phyloP scores from a whole-genome alignment of 106 monocot genomes.

The Phalaenopsis aphrodite region DNA sequence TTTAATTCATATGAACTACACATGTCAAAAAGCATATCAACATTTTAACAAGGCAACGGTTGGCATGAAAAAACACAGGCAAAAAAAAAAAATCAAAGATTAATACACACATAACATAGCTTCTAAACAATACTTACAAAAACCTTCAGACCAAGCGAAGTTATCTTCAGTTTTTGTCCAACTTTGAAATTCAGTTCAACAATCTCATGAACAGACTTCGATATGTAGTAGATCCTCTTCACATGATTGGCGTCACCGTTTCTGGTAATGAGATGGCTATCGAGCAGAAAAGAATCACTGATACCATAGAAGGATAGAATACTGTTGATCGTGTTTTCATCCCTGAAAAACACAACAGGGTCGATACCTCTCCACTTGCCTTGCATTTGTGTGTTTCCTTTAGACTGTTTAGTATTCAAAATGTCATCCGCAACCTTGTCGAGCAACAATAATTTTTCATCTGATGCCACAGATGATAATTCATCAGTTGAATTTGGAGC shows the following conservation, averaged over 20 bases:
- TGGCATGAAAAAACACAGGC: background rate
- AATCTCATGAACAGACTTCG: conserved; percentile 64
- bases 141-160: conserved; percentile 90
- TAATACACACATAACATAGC: background rate
- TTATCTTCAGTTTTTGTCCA: conserved; percentile 87
- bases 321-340: conserved; percentile 48
- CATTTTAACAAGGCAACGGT: background rate
- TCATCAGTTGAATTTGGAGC: conserved; percentile 1
- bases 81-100: background rate
- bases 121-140: conserved; percentile 63
- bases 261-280: conserved; percentile 78
- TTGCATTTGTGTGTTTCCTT: conserved; percentile 39
- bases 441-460: background rate
- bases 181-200: conserved; percentile 63
- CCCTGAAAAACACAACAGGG: conserved; percentile 81
- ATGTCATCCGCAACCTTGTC: conserved; percentile 11
- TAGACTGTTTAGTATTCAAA: conserved; percentile 13
- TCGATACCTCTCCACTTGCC: conserved; percentile 93
- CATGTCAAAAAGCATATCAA: background rate
- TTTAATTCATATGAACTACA: background rate
- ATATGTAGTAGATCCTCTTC: conserved; percentile 94
- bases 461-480: conserved; percentile 2
- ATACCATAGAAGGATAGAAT: conserved; percentile 86
- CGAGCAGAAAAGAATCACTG: conserved; percentile 52
- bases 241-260: conserved; percentile 74